Evolutionary conservation across 352 stramenopile genomes (phyloP).

Genomic region (Pythium dissotocum): DNA sequence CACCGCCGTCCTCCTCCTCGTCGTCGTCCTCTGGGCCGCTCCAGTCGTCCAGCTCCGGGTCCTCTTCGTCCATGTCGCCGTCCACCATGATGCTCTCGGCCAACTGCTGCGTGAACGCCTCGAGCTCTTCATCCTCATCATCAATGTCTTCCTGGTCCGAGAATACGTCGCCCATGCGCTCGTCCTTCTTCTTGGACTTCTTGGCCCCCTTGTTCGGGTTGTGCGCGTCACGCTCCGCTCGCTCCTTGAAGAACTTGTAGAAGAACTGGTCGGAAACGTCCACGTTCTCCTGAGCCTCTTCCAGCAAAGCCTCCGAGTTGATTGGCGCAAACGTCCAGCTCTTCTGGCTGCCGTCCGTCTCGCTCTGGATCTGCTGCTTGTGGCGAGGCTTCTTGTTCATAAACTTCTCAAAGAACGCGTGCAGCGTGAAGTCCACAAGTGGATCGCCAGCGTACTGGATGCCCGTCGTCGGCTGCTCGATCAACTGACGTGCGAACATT

Average conservation of each 20-base stretch:
- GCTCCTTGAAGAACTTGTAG: slow-evolving; percentile 93
- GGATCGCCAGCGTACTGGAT: slow-evolving; percentile 96
- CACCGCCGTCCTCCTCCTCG: slow-evolving; percentile 23
- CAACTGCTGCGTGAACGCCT: slow-evolving; percentile 88
- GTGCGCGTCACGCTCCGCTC: slow-evolving; percentile 51
- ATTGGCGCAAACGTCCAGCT: slow-evolving; percentile 72
- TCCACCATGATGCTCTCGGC: slow-evolving; percentile 90
- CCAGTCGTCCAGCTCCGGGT: slow-evolving; percentile 74
- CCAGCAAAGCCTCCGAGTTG: slow-evolving; percentile 68
- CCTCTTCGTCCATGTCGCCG: slow-evolving; percentile 72
- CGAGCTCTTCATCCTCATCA: slow-evolving; percentile 82
- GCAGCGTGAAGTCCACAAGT: slow-evolving; percentile 96
- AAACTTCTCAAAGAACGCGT: slow-evolving; percentile 98
- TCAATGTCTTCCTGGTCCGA: slow-evolving; percentile 53
- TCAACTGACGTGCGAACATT: slow-evolving; percentile 87
- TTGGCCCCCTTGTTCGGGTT: slow-evolving; percentile 31
- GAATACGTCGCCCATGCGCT: slow-evolving; percentile 51
- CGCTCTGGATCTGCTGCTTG: slow-evolving; percentile 30
- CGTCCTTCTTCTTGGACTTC: slow-evolving; percentile 20
- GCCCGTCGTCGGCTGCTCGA: slow-evolving; percentile 44
- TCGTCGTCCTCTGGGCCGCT: slow-evolving; percentile 50
- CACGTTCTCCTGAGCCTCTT: slow-evolving; percentile 60
- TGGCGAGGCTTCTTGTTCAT: slow-evolving; percentile 96
- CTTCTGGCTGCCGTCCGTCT: slow-evolving; percentile 26
- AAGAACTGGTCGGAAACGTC: slow-evolving; percentile 91